These are phyloP conservation scores for Corynascus novoguineensis DNA, from an alignment of 495 filamentous ascomycete genomes.

Conservation along the genomic window DNA sequence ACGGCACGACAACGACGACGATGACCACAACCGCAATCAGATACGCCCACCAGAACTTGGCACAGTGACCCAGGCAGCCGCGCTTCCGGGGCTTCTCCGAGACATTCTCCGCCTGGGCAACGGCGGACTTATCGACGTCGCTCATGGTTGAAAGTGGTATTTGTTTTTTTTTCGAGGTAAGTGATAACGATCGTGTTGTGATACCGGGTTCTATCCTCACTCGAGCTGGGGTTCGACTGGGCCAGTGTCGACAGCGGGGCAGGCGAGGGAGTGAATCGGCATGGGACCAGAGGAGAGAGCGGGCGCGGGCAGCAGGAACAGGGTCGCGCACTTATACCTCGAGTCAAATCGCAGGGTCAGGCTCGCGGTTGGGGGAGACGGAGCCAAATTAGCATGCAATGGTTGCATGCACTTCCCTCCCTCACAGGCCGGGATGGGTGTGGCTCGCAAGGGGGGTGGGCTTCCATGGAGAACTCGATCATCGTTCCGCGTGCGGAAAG, in stretches of 20 bases:
- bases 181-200: not conserved
- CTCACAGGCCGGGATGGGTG: not conserved
- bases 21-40: conserved; percentile 53
- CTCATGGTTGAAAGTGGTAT: too few species aligned
- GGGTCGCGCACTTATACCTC: conserved; percentile 10
- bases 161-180: not conserved
- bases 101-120: conserved; percentile 24
- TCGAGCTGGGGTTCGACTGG: not conserved
- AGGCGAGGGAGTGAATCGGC: not conserved
- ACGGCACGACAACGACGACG: conserved; percentile 56
- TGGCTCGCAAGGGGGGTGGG: not conserved
- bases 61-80: conserved; percentile 38
- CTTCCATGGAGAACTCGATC: not conserved
- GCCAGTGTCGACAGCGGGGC: not conserved
- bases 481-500: not conserved
- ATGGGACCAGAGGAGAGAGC: not conserved
- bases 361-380: not conserved
- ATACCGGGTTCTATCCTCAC: conserved; percentile 15
- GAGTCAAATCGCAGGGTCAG: not conserved
- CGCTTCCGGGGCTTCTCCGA: conserved; percentile 23
- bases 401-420: conserved; percentile 1
- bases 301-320: not conserved
- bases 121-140: conserved; percentile 23
- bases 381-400: conserved; percentile 4
- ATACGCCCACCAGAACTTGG: conserved; percentile 67